Evolutionary conservation across 495 filamentous ascomycete genomes (phyloP), one percentile per base, ranked within the genome.

Genomic region (Entonaema liquescens): DNA sequence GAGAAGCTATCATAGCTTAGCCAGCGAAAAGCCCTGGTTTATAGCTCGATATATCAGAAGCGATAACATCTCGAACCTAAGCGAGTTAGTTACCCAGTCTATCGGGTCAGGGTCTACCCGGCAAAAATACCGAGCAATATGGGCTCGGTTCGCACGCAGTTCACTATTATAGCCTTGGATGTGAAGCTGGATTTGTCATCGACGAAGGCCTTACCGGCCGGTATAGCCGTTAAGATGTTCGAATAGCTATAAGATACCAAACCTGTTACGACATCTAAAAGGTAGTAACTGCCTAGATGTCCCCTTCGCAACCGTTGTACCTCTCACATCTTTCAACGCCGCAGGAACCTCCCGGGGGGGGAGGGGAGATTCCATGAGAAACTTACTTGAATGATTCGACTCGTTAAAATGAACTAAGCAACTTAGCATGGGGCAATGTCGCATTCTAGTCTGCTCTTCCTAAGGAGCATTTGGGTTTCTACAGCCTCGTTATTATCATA

Each of bases 71-170:
- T 61, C 44, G 62, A 40, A 35, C 17, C 8, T 49, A 63, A 53
- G 52, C 56, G 38, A 70, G n/a, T 28, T 33, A 9, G 17, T 62
- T 26, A 36, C 26, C 67, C 62, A 65, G 26, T 21, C 17, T 68
- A 28, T 28, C 57, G 62, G 61, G 54, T 60, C 26, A 33, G 26
- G 42, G 17, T 36, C 26, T 38, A 56, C 13, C 33, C 9, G 13
- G 7, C 25, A 12, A 49, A 29, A 58, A 54, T n/a, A 35, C 33
- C 59, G 38, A 55, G 36, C 7, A 4, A 55, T 29, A 23, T 23
- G 54, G 57, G 17, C 13, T 3, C 23, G 17, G 47, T 61, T 31
- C 3, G 33, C 33, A 36, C 9, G 5, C 33, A 2, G 3, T 36
- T 36, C 8, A 35, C 31, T 7, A 35, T 35, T 35, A 11, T 35